Percentiles rank a stretch among this genome's conserved stretches.
Evolutionary conservation across 2,329 filamentous ascomycete genomes (phyloP).

Genomic region (Colletotrichum sp.): DNA sequence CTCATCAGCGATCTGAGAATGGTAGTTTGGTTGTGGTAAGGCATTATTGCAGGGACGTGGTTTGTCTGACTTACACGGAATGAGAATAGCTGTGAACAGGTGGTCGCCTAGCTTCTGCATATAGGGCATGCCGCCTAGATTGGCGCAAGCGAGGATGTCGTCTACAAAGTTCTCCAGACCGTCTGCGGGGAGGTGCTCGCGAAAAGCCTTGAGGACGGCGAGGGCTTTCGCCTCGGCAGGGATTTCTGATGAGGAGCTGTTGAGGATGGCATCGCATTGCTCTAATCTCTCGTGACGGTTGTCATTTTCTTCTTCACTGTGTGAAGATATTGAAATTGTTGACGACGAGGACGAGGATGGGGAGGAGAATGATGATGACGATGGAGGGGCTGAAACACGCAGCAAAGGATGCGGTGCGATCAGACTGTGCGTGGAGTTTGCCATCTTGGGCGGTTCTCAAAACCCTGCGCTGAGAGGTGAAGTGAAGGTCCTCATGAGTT

Average conservation of each 20-base stretch:
- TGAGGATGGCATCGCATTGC: not conserved
- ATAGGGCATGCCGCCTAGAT: not conserved
- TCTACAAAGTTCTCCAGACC: not conserved
- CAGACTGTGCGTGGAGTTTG: not conserved
- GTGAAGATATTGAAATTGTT: not conserved
- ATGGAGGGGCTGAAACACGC: not conserved
- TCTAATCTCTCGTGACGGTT: not conserved
- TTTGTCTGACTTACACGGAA: not conserved
- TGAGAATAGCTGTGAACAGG: not conserved
- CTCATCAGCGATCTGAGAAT: not conserved
- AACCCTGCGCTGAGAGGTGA: fast-evolving
- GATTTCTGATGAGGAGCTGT: not conserved
- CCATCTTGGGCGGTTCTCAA: not conserved
- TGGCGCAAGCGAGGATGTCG: not conserved
- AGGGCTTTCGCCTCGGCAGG: not conserved
- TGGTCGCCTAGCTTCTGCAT: not conserved
- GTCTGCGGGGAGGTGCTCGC: not conserved
- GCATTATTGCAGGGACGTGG: not conserved
- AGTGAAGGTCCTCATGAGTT: fast-evolving
- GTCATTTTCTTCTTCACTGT: not conserved
- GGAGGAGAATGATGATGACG: not conserved
- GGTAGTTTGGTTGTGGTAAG: not conserved
- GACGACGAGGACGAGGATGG: not conserved
- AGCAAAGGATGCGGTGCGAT: not conserved
- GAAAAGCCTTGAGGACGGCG: not conserved